Evolutionary conservation across 148 eudicot genomes (phyloP).

Genomic region (Chenopodium formosanum): DNA sequence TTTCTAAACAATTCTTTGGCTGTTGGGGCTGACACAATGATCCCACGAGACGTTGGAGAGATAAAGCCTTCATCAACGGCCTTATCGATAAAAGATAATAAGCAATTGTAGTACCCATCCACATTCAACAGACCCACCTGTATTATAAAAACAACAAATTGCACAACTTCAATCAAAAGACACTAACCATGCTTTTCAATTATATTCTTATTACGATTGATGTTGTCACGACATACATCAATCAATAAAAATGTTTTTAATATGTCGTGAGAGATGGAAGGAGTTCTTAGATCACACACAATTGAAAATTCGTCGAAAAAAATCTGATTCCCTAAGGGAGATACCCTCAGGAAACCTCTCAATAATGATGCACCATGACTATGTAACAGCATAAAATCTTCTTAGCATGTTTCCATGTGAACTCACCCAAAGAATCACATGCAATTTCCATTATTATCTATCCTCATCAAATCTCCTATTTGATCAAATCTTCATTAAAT

Average conservation of each 20-base stretch:
- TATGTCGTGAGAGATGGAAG: slow-evolving; percentile 14
- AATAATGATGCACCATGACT: slow-evolving; percentile 22
- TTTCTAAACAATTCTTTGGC: slow-evolving; percentile 72
- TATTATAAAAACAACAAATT: slow-evolving; percentile 13
- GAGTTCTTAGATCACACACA: slow-evolving; percentile 11
- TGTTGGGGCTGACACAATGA: slow-evolving; percentile 86
- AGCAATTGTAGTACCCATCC: slow-evolving; percentile 84
- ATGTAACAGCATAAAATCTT: slow-evolving; percentile 34
- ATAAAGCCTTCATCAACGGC: slow-evolving; percentile 99
- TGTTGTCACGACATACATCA: slow-evolving; percentile 20
- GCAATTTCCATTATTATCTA: slow-evolving; percentile 21
- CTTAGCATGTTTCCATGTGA: slow-evolving; percentile 51
- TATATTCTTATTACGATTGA: not conserved
- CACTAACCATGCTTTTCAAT: slow-evolving; percentile 7
- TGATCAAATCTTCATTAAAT: slow-evolving; percentile 30
- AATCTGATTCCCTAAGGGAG: slow-evolving; percentile 9
- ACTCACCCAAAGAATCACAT: slow-evolving; percentile 38
- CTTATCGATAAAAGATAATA: slow-evolving; percentile 84
- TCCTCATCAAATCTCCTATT: slow-evolving; percentile 30
- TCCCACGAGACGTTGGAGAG: slow-evolving; percentile 76
- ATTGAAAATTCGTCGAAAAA: slow-evolving; percentile 2
- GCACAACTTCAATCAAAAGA: slow-evolving; percentile 20
- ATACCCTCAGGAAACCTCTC: slow-evolving; percentile 4
- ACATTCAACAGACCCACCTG: slow-evolving; percentile 96
- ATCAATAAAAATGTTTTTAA: slow-evolving; percentile 1